Percentiles rank a stretch among this genome's conserved stretches.
Conservation (phyloP, 176 grass and related monocot species). For the Cocos nucifera region DNA sequence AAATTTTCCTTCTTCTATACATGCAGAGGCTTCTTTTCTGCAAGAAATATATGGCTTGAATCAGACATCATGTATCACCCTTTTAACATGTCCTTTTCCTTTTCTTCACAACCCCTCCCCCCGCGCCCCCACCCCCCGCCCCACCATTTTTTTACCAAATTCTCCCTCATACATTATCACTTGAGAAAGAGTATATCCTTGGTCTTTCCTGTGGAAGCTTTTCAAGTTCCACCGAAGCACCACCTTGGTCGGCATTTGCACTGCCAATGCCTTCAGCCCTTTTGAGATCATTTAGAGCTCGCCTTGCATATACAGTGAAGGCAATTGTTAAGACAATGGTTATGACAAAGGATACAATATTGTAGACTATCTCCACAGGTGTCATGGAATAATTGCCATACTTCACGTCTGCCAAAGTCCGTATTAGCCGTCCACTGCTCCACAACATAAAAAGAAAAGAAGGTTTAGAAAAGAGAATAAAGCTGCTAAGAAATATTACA, state of each 20-base stretch:
- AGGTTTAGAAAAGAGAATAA: background rate
- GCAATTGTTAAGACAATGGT: slow-evolving; percentile 42
- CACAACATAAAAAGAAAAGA: slow-evolving; percentile 10
- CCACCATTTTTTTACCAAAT: too few relatives aligned
- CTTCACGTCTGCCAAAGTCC: slow-evolving; percentile 54
- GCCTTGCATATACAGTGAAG: slow-evolving; percentile 71
- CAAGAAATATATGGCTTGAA: too few relatives aligned
- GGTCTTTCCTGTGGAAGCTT: slow-evolving; percentile 34
- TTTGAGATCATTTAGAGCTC: slow-evolving; percentile 40
- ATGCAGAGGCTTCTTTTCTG: too few relatives aligned
- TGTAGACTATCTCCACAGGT: slow-evolving; percentile 76
- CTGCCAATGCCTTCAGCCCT: slow-evolving; percentile 15
- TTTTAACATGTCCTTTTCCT: too few relatives aligned
- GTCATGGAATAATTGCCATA: slow-evolving; percentile 67
- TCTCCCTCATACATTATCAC: slow-evolving; percentile 28
- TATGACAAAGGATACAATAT: slow-evolving; percentile 46
- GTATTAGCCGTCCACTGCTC: slow-evolving; percentile 73
- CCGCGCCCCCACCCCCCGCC: too few relatives aligned
- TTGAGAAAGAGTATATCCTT: slow-evolving; percentile 18
- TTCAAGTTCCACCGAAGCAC: slow-evolving; percentile 19
- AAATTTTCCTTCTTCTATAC: too few relatives aligned
- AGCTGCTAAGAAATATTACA: background rate
- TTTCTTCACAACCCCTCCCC: too few relatives aligned
- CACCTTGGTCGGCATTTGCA: slow-evolving; percentile 1
- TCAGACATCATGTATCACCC: too few relatives aligned